Evolutionary conservation across 2,329 filamentous ascomycete genomes (phyloP).

Genomic region (Aspergillus ustus): DNA sequence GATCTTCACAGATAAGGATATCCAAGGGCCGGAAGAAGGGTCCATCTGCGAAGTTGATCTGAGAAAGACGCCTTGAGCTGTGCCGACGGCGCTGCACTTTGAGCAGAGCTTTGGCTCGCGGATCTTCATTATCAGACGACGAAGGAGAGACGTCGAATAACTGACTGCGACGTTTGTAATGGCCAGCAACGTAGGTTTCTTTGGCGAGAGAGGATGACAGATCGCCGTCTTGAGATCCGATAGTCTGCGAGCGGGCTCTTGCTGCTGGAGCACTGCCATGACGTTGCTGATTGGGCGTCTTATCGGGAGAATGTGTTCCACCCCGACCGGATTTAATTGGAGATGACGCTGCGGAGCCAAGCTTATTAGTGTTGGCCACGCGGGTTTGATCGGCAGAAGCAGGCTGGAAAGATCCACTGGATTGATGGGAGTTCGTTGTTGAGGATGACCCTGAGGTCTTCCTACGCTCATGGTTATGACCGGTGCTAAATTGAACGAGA

Average conservation of each 20-base stretch:
- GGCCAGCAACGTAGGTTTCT: slow-evolving; percentile 64
- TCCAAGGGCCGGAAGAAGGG: slow-evolving; percentile 90
- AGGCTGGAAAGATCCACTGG: slow-evolving; percentile 70
- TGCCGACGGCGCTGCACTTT: slow-evolving; percentile 94
- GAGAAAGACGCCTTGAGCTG: slow-evolving; percentile 90
- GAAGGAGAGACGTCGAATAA: slow-evolving; percentile 96
- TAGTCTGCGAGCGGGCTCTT: slow-evolving; percentile 84
- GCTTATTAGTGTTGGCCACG: slow-evolving; percentile 57
- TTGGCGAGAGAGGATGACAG: slow-evolving; percentile 67
- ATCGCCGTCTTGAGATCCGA: slow-evolving; percentile 92
- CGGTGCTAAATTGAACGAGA: slow-evolving; percentile 94
- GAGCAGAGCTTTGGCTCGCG: slow-evolving; percentile 85
- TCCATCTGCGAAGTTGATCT: slow-evolving; percentile 81
- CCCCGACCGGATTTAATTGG: slow-evolving; percentile 53
- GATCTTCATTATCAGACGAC: slow-evolving; percentile 95
- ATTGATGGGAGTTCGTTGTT: slow-evolving; percentile 78
- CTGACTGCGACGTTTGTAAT: slow-evolving; percentile 90
- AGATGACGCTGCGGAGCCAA: slow-evolving; percentile 58
- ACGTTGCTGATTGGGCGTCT: slow-evolving; percentile 61
- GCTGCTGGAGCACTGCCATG: slow-evolving; percentile 68
- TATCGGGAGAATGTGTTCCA: slow-evolving; percentile 61
- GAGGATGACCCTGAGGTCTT: slow-evolving; percentile 93
- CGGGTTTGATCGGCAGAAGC: slow-evolving; percentile 74
- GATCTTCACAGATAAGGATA: slow-evolving; percentile 95
- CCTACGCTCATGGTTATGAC: slow-evolving; percentile 78